Evolutionary conservation across 208 protist species (phyloP), one percentile per base, ranked within the genome.

Genomic region (Willaertia magna): DNA sequence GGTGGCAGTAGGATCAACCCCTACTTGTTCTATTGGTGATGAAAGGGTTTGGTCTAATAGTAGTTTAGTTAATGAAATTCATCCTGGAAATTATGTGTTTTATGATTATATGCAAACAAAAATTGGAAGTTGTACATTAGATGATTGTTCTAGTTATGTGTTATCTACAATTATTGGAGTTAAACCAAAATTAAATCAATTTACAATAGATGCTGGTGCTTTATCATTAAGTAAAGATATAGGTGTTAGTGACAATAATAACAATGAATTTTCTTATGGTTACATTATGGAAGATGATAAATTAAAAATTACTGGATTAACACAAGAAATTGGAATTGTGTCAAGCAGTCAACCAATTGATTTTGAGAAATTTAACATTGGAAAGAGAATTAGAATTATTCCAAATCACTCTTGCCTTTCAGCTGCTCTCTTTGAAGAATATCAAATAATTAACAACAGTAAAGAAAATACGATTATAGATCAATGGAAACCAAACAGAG

Each of bases 41-140:
- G 3, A 4, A 22, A n/a, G 26, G 0, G 39, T 34, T 34, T 76
- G 67, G 39, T 6, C 6, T 86, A 85, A 6, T 30, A 43, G 82
- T n/a, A 40, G 12, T 22, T 61, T 67, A 16, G 59, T 87, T 6
- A 87, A 52, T 86, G 86, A 87, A 34, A 86, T 87, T 47, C 86
- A 87, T 84, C 86, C 86, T 87, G 86, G 86, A 51, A 87, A 87
- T 75, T 87, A 87, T 75, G n/a, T 87, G 0, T 85, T 83, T 34
- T 87, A 55, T 52, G 86, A 87, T 78, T 55, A 40, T 46, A 86
- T 75, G 39, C 82, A 87, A 59, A 34, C 43, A 39, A 51, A 78
- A 3, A 87, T 87, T 26, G 86, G 86, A 18, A 61, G 22, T 46
- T 87, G 86, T 26, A 82, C 22, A 4, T 14, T 74, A 22, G 51